phyloP scores from a whole-genome alignment of 306 rosid species.

The Prinsepia uniflora region DNA sequence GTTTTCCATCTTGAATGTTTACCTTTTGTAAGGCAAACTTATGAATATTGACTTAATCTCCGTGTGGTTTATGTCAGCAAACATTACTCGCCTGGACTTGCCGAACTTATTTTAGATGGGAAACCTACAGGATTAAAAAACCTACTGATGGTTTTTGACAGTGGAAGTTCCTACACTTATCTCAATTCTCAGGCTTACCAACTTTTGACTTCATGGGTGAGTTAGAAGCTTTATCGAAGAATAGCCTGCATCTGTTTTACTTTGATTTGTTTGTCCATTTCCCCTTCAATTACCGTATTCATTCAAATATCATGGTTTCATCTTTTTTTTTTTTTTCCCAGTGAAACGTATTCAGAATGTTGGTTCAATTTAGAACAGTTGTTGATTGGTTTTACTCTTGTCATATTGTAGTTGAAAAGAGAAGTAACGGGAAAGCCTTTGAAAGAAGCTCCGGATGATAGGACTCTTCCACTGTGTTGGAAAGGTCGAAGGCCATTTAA shows the following conservation, averaged over 20 bases:
- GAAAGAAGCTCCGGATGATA: conserved; percentile 57
- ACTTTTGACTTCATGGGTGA: conserved; percentile 55
- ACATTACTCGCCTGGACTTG: conserved; percentile 77
- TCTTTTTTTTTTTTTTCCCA: neutral
- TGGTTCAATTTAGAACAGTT: neutral
- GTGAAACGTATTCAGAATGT: neutral
- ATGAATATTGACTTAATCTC: neutral
- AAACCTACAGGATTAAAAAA: conserved; percentile 46
- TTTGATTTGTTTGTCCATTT: neutral
- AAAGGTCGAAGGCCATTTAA: conserved; percentile 61
- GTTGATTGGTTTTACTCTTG: neutral
- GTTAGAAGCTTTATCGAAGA: conserved; percentile 20
- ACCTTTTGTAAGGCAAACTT: neutral
- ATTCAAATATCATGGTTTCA: neutral
- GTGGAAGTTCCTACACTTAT: conserved; percentile 83
- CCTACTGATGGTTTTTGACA: conserved; percentile 58
- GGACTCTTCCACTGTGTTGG: conserved; percentile 75
- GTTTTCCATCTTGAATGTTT: conserved; percentile 9
- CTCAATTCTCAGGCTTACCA: conserved; percentile 62
- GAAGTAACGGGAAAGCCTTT: conserved; percentile 52
- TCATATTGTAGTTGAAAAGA: conserved; percentile 45
- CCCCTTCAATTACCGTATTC: neutral
- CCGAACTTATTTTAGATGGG: conserved; percentile 65
- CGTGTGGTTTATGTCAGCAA: conserved; percentile 47
- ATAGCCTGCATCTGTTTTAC: neutral